Conservation (phyloP, 2,329 filamentous ascomycete species). For the Fusarium buxicola region DNA sequence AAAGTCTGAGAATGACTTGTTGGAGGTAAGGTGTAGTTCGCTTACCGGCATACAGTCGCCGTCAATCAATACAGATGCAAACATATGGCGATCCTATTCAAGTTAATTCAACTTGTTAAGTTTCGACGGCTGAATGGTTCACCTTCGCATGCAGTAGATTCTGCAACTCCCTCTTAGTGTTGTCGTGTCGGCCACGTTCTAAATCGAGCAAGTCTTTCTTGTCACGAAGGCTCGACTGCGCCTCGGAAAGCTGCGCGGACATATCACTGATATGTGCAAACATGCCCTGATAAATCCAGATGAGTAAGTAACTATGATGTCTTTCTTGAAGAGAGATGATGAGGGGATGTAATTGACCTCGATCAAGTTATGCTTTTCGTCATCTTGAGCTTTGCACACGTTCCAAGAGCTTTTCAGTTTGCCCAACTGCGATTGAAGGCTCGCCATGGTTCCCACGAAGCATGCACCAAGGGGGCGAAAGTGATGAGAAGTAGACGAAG, state of each 20-base stretch:
- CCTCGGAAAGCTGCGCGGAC: background rate
- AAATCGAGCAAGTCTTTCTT: background rate
- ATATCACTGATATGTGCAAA: background rate
- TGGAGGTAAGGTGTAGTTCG: background rate
- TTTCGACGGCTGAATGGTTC: background rate
- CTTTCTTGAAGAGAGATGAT: background rate
- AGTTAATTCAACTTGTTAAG: background rate
- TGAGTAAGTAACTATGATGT: background rate
- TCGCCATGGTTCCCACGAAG: too few relatives aligned
- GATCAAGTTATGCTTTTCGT: slow-evolving; percentile 6
- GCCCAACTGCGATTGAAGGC: too few relatives aligned
- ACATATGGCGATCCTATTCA: slow-evolving; percentile 40
- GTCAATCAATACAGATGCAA: slow-evolving; percentile 52
- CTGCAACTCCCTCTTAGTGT: too few relatives aligned
- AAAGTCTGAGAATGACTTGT: too few relatives aligned
- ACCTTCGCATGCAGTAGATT: background rate
- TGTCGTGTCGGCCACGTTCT: too few relatives aligned
- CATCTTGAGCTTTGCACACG: slow-evolving; percentile 6
- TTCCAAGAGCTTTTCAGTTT: too few relatives aligned
- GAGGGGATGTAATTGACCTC: background rate
- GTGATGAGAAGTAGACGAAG: too few relatives aligned
- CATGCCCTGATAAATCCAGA: background rate
- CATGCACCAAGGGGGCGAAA: too few relatives aligned
- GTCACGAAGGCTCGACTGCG: background rate
- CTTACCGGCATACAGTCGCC: slow-evolving; percentile 54